These are phyloP conservation scores for Candida tetrigidarum DNA, from an alignment of 1,139 yeast genomes.

Conservation along the genomic window DNA sequence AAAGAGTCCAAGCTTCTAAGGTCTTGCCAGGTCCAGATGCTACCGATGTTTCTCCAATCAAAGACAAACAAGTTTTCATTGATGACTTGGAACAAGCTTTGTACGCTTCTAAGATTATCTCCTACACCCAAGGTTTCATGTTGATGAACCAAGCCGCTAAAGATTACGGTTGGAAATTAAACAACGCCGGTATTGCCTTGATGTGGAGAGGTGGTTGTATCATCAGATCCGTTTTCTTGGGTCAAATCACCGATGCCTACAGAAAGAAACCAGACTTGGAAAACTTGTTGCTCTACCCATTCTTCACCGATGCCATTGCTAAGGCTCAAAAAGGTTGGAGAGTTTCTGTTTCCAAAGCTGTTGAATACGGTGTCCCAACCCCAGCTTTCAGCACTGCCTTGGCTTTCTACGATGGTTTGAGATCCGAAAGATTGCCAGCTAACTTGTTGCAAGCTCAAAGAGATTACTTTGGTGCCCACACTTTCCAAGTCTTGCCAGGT, in stretches of 20 bases:
- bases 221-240: conserved; percentile 97
- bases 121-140: conserved; percentile 99
- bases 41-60: conserved; percentile 54
- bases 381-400: conserved; percentile 98
- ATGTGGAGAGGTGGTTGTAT: conserved; percentile 99
- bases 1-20: conserved; percentile 86
- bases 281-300: conserved; percentile 93
- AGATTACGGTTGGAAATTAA: conserved; percentile 96
- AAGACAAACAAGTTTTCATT: conserved; percentile 76
- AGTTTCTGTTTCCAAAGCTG: conserved; percentile 77
- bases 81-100: conserved; percentile 98
- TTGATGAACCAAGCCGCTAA: conserved; percentile 97
- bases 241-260: conserved; percentile 96
- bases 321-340: conserved; percentile 99
- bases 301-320: conserved; percentile 88
- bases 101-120: conserved; percentile 97
- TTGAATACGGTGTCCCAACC: conserved; percentile 89
- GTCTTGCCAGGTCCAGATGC: conserved; percentile 77
- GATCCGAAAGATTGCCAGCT: conserved; percentile 95
- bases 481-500: conserved; percentile 94
- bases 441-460: conserved; percentile 99
- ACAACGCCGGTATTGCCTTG: conserved; percentile 97
- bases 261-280: conserved; percentile 91
- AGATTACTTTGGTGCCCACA: conserved; percentile 99
- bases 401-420: conserved; percentile 98